Base-by-base conservation (phyloP, 441 rosid genomes). In the Arabidopsis hybrid region DNA sequence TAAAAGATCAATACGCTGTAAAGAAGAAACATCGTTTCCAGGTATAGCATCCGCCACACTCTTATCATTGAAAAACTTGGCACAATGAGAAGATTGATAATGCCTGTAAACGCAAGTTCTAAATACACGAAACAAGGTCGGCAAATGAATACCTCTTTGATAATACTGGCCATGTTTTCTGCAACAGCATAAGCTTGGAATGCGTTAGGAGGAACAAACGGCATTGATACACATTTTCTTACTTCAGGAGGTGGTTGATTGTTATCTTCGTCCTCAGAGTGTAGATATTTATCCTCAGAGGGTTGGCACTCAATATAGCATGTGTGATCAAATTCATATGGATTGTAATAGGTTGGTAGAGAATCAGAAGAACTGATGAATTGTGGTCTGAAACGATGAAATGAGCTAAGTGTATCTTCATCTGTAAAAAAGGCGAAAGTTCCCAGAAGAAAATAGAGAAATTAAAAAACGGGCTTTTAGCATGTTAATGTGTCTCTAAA, bases 371-470 rank as follows among this genome's bases (percentile, higher is more conserved):
- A 46, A 53, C 73, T 65, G 40, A 89, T 79, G 74, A 91, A 91
- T 5, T 77, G 78, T 58, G 92, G 91, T 68, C 96, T 90, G 83
- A 85, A 93, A 35, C 79, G 83, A 74, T 93, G 97, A 80, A 91
- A 59, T 13, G 87, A 84, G 81, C 74, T 63, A 65, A 89, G 78
- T 72, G 82, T 79, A 65, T 91, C 98, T 73, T 89, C 97, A 81
- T 90, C 98, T 93, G 93, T 67, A 83, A 82, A 59, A 62, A 69
- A 67, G 70, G 69, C 26, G 29, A 65, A 64, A 46, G 52, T 16
- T 45, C 61, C 32, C 39, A 66, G 57, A 46, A 46, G 16, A 4
- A 50, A 65, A 43, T 50, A 39, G 46, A 46, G 51, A 21, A 21
- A 50, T 1, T 17, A n/a, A 52, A 6, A 59, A 51, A n/a, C 2